Percentiles rank a stretch among this genome's conserved stretches.
phyloP scores from a whole-genome alignment of 2,329 filamentous ascomycete genomes.

The Scedosporium minutisporum region DNA sequence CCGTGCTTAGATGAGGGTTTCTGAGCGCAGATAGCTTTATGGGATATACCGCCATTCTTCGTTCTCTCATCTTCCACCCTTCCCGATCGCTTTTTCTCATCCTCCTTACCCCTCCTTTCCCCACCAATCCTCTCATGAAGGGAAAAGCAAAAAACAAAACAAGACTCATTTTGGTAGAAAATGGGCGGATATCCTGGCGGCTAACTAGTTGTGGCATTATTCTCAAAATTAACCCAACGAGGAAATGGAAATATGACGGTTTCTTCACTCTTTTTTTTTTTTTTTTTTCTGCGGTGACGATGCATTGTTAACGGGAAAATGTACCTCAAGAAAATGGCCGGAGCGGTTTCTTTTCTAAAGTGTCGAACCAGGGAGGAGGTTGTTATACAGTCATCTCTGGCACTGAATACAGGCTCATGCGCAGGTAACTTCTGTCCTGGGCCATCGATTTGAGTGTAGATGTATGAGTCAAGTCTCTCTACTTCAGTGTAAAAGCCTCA shows the following conservation, averaged over 20 bases:
- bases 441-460: too few relatives aligned
- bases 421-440: background rate
- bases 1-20: background rate
- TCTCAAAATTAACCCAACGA: slow-evolving; percentile 1
- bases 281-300: background rate
- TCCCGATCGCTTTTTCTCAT: background rate
- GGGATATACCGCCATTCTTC: background rate
- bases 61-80: background rate
- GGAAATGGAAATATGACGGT: background rate
- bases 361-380: background rate
- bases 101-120: background rate
- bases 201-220: background rate
- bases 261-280: background rate
- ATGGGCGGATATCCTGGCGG: background rate
- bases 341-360: background rate
- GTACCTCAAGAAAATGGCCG: background rate
- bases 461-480: background rate
- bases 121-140: background rate
- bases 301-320: background rate
- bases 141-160: background rate
- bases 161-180: background rate
- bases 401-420: background rate
- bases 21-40: background rate
- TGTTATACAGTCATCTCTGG: background rate
- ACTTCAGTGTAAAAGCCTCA: slow-evolving; percentile 24